phyloP scores from a whole-genome alignment of 1,139 yeast species.

The Diutina mesorugosa region DNA sequence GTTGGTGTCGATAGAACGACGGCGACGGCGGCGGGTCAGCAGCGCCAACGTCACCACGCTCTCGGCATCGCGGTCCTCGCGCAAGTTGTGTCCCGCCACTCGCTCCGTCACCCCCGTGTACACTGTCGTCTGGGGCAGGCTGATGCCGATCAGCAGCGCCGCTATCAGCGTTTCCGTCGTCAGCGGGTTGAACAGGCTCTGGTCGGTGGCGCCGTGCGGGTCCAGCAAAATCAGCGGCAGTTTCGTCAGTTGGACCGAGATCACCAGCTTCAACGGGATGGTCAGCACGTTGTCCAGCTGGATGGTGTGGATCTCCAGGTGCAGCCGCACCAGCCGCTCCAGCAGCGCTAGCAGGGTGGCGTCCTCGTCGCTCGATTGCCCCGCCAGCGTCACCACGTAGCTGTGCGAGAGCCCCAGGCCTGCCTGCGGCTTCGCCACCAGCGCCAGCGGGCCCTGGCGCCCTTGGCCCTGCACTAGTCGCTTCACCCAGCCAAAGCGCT shows the following conservation, averaged over 20 bases:
- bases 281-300: conserved; percentile 30
- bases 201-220: conserved; percentile 17
- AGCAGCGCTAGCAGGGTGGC: neutral
- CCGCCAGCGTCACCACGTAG: conserved; percentile 5
- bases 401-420: conserved; percentile 1
- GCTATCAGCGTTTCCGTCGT: conserved; percentile 45
- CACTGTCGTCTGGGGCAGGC: conserved; percentile 5
- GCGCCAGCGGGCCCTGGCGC: conserved; percentile 3
- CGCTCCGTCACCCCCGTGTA: conserved; percentile 4
- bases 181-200: conserved; percentile 27
- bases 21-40: conserved; percentile 32
- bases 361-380: conserved; percentile 8
- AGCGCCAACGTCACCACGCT: conserved; percentile 43
- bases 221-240: conserved; percentile 33
- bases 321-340: neutral
- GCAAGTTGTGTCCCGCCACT: conserved; percentile 1
- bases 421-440: conserved; percentile 3
- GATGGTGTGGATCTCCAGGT: conserved; percentile 4
- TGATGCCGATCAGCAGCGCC: conserved; percentile 10
- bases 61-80: conserved; percentile 32
- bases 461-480: conserved; percentile 32
- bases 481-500: conserved; percentile 34
- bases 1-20: conserved; percentile 44
- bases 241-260: conserved; percentile 30
- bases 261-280: conserved; percentile 37